A percentile compares a stretch with the other conserved stretches of the same genome.
Evolutionary conservation across 306 rosid genomes (phyloP).

Genomic region (Astragalus glycyphyllos): DNA sequence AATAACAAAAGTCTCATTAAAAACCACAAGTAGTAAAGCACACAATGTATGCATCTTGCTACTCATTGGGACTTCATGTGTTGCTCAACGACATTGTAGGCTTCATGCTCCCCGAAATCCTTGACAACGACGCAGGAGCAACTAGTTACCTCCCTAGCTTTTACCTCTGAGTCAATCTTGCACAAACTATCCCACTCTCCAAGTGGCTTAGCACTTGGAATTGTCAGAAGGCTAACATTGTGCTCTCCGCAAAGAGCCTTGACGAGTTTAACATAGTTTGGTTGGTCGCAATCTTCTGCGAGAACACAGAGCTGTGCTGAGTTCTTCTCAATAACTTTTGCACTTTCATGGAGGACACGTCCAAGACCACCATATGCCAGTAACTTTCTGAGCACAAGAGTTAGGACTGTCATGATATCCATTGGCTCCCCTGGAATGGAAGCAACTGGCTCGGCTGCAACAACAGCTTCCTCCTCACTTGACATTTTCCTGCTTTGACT

Average conservation of each 20-base stretch:
- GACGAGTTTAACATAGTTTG: too few relatives aligned
- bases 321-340: constrained; percentile 83
- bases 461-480: constrained; percentile 52
- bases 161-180: constrained; percentile 86
- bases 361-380: constrained; percentile 88
- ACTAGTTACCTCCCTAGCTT: constrained; percentile 69
- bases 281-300: constrained; percentile 90
- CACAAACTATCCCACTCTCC: constrained; percentile 97
- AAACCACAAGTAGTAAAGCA: constrained; percentile 22
- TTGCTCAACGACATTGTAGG: constrained; percentile 53
- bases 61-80: constrained; percentile 53
- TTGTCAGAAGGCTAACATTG: constrained; percentile 69
- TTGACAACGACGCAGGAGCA: constrained; percentile 83
- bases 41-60: neutral
- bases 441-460: constrained; percentile 47
- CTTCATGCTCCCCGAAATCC: constrained; percentile 67
- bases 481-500: constrained; percentile 41
- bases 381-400: constrained; percentile 82
- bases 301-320: constrained; percentile 84
- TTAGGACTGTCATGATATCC: constrained; percentile 67
- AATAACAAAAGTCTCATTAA: too few relatives aligned
- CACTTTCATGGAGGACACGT: constrained; percentile 79
- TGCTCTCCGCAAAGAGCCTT: too few relatives aligned
- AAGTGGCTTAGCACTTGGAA: constrained; percentile 85
- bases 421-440: constrained; percentile 50